These are phyloP conservation scores for Leccinum longicurvipes DNA, from an alignment of 768 basidiomycete species.

Conservation along the genomic window DNA sequence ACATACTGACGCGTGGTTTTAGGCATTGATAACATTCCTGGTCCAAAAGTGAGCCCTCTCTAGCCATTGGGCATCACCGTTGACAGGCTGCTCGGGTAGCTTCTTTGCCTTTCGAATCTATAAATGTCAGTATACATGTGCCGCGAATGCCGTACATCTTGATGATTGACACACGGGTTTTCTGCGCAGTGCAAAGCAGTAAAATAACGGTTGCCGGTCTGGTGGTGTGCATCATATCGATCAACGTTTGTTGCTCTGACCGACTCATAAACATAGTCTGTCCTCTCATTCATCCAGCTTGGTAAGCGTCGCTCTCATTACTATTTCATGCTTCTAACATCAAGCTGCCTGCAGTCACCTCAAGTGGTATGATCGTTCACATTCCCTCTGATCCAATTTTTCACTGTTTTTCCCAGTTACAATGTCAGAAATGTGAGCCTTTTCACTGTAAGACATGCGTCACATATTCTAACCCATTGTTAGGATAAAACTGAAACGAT, in stretches of 20 bases:
- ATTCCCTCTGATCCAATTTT: not conserved
- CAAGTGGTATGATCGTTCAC: constrained; percentile 10
- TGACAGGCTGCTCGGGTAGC: constrained; percentile 6
- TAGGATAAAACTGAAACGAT: constrained; percentile 13
- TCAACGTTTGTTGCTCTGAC: not conserved
- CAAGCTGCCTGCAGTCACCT: constrained; percentile 10
- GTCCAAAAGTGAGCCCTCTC: constrained; percentile 4
- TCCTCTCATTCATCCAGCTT: constrained; percentile 17
- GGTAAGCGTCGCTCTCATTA: constrained; percentile 4
- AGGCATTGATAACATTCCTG: constrained; percentile 26
- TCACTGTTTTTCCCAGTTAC: constrained; percentile 12
- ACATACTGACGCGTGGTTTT: not conserved
- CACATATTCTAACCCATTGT: not conserved
- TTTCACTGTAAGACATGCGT: not conserved
- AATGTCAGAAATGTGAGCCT: constrained; percentile 18
- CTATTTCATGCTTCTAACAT: not conserved
- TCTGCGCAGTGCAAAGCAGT: constrained; percentile 10
- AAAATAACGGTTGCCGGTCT: constrained; percentile 10
- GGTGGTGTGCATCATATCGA: constrained; percentile 9
- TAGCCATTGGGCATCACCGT: too few species aligned
- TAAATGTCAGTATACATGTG: constrained; percentile 9
- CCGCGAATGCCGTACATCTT: not conserved
- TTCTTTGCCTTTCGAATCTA: constrained; percentile 27
- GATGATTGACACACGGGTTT: not conserved
- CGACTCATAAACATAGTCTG: constrained; percentile 2